A percentile compares a stretch with the other conserved stretches of the same genome.
Evolutionary conservation across 2,329 filamentous ascomycete species (phyloP).

Genomic region (Penicillium sp.): DNA sequence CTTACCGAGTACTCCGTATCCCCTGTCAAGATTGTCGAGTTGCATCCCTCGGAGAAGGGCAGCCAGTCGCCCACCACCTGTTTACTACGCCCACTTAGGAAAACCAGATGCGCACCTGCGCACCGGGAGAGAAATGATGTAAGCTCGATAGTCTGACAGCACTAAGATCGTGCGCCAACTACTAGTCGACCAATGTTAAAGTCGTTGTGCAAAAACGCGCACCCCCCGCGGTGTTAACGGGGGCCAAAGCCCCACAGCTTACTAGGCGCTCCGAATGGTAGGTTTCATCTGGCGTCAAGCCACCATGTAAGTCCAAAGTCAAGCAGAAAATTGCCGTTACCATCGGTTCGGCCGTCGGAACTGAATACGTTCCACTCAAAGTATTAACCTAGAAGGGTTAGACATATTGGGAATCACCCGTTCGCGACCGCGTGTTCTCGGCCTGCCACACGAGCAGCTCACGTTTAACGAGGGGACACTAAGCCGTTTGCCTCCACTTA

Average conservation of each 20-base stretch:
- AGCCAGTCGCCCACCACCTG: constrained; percentile 10
- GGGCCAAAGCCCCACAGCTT: constrained; percentile 20
- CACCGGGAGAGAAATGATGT: constrained; percentile 1
- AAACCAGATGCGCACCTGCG: too few species aligned
- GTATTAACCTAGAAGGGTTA: constrained; percentile 2
- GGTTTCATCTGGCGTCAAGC: constrained; percentile 13
- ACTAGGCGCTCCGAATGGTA: constrained; percentile 12
- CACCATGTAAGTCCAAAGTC: constrained; percentile 17
- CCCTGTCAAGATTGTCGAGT: not conserved
- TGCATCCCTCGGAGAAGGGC: constrained; percentile 9
- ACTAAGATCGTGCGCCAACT: constrained; percentile 7
- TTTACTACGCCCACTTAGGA: not conserved
- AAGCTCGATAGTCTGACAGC: constrained; percentile 15
- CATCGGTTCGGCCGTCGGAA: not conserved
- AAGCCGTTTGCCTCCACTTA: constrained; percentile 60
- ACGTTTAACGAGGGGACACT: constrained; percentile 85
- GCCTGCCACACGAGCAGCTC: constrained; percentile 64
- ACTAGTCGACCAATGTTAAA: constrained; percentile 11
- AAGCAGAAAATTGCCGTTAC: constrained; percentile 4
- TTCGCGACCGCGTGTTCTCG: constrained; percentile 3
- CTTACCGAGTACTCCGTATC: not conserved
- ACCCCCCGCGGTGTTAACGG: constrained; percentile 4
- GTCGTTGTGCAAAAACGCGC: constrained; percentile 16
- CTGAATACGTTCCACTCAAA: not conserved
- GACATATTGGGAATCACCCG: constrained; percentile 8